Base-by-base conservation (phyloP, 805 yeast species). In the Nakazawaea wyomingensis region DNA sequence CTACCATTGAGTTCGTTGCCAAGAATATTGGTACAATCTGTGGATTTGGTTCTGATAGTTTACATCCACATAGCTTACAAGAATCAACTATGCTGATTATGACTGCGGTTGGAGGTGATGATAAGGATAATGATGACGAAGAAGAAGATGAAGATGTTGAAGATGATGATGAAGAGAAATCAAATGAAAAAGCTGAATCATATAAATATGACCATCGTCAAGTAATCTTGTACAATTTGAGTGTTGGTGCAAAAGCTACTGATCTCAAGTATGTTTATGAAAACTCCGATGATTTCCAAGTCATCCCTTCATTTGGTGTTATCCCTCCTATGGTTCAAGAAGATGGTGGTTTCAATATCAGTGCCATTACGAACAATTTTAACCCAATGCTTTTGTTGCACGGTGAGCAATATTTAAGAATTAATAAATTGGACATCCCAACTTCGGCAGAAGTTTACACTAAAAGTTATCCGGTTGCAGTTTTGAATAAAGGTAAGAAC, bases 331-430 rank as follows among this genome's bases (percentile, higher is more conserved):
- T 90, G 79, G 72, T 75, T 51, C 75, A 80, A 37, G 74, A 71
- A 39, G 67, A 74, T 54, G 68, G 79, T 44, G 76, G 76, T 45
- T 60, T 78, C 43, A 72, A 84, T 28, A 76, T 83, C 59, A 67
- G 74, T 48, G 68, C 72, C 46, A 61, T 82, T 34, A 80, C 91
- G 53, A 84, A 80, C 46, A 80, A 86, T 66, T 91, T 87, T 72
- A 86, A 87, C 65, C 96, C 93, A 48, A 82, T 88, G 78, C 73
- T 83, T 64, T 72, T 91, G 57, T 74, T 91, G 53, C 98, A 91
- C 61, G 99, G 98, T 47, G 99, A 91, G 67, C 97, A 91, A 62
- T 91, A 85, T 64, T 70, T 90, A 54, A 88, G 80, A 64, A 62
- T 91, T 49, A 72, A 72, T 50, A 76, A 81, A 61, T 80, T 75